Base-by-base conservation (phyloP, 768 basidiomycete species). In the Dendrothele bispora region DNA sequence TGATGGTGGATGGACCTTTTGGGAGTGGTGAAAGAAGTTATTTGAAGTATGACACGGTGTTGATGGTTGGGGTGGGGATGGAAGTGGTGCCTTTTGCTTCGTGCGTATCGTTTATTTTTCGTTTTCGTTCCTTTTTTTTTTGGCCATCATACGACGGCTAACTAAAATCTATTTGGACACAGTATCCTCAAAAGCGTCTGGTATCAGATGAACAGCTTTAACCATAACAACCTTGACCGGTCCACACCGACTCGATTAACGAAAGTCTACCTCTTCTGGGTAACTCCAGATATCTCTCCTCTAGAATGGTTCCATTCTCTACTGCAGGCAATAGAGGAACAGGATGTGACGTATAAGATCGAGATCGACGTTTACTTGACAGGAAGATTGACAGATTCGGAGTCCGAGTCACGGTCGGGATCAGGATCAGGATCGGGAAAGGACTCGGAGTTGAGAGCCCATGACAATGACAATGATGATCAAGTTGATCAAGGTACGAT, bases 1-100 rank as follows among this genome's bases (percentile, higher is more conserved):
- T 98, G 59, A 95, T 95, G 94, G 80, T 98, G 39, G 95, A 98
- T 58, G 95, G 94, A 15, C 95, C 94, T 5, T 98, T 97, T 62
- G 95, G 95, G 10, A 85, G 82, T 52, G 91, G 94, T 6, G 85
- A 83, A 30, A 95, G 97, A 64, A 91, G 94, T 62, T 94, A 88
- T 62, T 72, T 89, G 61, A 91, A 91, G 46, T 94, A 83, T 55
- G 93, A 95, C 68, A 89, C 91, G 1, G 78, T 94, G 26, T 68
- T 95, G 26, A 80, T 95, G 29, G 89, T 94, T 36, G 94, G 91
- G 53, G 93, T 88, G 46, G 95, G 95, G 66, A 97, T 98, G 50
- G 95, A 95, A 55, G 93, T 95, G 24, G 97, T 95, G 0, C 95
- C 95, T 3, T 97, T 97, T 58, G 93, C 94, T 43, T 91, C 89